These are phyloP conservation scores for Stagonosporopsis cucurbitacearum DNA, from an alignment of 2,329 filamentous ascomycete species.

Conservation along the genomic window DNA sequence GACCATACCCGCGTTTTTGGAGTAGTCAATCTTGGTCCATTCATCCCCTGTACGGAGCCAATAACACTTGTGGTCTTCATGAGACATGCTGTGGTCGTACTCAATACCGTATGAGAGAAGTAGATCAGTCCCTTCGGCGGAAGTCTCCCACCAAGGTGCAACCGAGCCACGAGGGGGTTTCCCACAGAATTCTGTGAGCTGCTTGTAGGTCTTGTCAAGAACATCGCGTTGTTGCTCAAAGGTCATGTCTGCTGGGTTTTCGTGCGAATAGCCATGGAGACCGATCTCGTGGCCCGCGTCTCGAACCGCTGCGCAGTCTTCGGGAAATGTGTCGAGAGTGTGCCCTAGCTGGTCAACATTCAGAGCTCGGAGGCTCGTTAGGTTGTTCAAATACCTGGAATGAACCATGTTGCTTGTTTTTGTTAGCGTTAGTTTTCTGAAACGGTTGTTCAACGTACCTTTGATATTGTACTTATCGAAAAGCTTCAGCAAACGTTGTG, in stretches of 20 bases:
- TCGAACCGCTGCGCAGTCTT: slow-evolving; percentile 65
- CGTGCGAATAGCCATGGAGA: slow-evolving; percentile 74
- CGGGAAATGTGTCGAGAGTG: slow-evolving; percentile 69
- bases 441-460: slow-evolving; percentile 46
- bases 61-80: slow-evolving; percentile 69
- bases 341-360: slow-evolving; percentile 47
- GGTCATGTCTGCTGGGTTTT: slow-evolving; percentile 75
- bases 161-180: slow-evolving; percentile 76
- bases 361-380: too few species aligned
- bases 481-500: slow-evolving; percentile 71
- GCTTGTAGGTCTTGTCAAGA: slow-evolving; percentile 73
- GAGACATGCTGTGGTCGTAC: slow-evolving; percentile 71
- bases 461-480: slow-evolving; percentile 68
- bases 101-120: slow-evolving; percentile 70
- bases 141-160: slow-evolving; percentile 78
- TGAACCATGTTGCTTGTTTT: slow-evolving; percentile 73
- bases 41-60: slow-evolving; percentile 67
- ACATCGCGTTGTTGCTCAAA: slow-evolving; percentile 77
- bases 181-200: slow-evolving; percentile 72
- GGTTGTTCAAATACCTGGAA: slow-evolving; percentile 48
- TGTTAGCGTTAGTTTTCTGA: neutral
- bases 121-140: slow-evolving; percentile 69
- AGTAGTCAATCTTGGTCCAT: slow-evolving; percentile 73
- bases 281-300: slow-evolving; percentile 71
- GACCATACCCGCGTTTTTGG: slow-evolving; percentile 57